Evolutionary conservation across 371 early-diverging fungal species (phyloP), one percentile per base, ranked within the genome.

Genomic region (Mortierella sp.): DNA sequence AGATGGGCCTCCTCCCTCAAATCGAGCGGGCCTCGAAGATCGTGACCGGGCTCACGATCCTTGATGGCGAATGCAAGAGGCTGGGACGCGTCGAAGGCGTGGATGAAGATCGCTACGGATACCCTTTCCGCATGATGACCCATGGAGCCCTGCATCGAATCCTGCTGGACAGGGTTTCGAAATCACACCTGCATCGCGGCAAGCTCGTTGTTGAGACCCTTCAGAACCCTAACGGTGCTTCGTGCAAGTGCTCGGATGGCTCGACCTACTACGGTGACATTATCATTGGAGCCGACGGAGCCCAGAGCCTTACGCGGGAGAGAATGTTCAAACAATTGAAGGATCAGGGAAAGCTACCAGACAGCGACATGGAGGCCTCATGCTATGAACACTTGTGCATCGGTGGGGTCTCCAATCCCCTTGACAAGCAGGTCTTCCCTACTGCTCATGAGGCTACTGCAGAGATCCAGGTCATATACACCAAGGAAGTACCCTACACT

Each of bases 211-310:
- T 65, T 19, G 69, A 76, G 41, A 76, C 65, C 0, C 58, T 57
- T 10, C 77, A 76, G 43, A 76, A 69, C 43, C 65, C 61, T 2
- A 68, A 69, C 24, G 77, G 74, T 1, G 74, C 56, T 34, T 63
- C 68, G 0, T 67, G 67, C 63, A 62, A 67, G 37, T 74, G 74
- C 19, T 62, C 74, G 9, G 74, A 74, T 21, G 74, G 74, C 19
- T 63, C 64, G 8, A 74, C 67, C 1, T 74, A 74, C 53, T 74
- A 74, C 24, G 74, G 74, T 6, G 74, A 74, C 21, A 74, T 74
- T 34, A 67, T 67, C 41, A 54, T 74, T 21, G 74, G 74, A 2
- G 74, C 74, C 13, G 74, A 74, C 28, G 74, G 74, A 0, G 56
- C 68, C 0, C 47, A 67, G 14, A 67, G 67, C 54, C 55, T 41